Conservation (phyloP, 805 yeast genomes). For the Henningerozyma blattae region DNA sequence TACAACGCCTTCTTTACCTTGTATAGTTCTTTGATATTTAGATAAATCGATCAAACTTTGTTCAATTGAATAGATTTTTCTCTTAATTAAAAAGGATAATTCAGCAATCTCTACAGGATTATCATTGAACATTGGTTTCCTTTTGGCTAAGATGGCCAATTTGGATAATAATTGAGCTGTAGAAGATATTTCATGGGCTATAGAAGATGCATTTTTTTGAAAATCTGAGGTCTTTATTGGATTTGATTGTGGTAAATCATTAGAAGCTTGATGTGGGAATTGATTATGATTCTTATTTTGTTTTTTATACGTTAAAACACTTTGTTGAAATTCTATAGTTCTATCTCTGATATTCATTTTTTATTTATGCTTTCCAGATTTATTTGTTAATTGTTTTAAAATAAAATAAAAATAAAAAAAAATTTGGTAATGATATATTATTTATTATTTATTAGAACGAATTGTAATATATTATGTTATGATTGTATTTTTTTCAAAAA, state of each 20-base stretch:
- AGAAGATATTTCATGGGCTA: constrained; percentile 81
- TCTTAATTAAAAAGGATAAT: constrained; percentile 62
- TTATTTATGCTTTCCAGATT: too few species aligned
- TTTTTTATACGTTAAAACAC: constrained; percentile 66
- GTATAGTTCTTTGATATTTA: constrained; percentile 33
- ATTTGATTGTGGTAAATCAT: constrained; percentile 14
- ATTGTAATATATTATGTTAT: too few species aligned
- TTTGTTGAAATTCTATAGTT: constrained; percentile 85
- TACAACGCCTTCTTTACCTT: constrained; percentile 25
- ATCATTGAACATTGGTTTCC: constrained; percentile 87
- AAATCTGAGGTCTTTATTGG: constrained; percentile 42
- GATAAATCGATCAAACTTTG: constrained; percentile 82
- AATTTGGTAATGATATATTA: too few species aligned
- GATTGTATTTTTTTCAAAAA: too few species aligned
- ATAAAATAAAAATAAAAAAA: too few species aligned
- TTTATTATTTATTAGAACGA: too few species aligned
- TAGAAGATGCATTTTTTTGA: constrained; percentile 57
- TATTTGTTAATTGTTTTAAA: too few species aligned
- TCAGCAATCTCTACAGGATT: constrained; percentile 90
- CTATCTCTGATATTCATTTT: constrained; percentile 51
- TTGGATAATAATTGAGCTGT: constrained; percentile 73
- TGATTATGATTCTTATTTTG: constrained; percentile 30
- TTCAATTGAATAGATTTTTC: constrained; percentile 38
- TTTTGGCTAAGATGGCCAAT: constrained; percentile 71
- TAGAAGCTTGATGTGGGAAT: constrained; percentile 13